Evolutionary conservation across 78 protist species (phyloP).

Genomic region (Speleostelium caveatum): DNA sequence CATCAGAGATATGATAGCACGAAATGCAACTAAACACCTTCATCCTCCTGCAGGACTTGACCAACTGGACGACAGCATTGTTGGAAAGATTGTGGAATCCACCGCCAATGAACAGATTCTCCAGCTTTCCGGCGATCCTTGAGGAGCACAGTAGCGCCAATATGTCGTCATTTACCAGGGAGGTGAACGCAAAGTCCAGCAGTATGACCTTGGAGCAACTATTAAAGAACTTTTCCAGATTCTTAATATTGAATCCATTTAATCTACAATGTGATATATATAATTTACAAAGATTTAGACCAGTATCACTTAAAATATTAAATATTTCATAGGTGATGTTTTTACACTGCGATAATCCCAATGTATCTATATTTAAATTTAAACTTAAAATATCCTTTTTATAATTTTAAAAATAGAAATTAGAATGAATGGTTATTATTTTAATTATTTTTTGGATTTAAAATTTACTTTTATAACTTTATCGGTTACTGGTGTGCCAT

Average conservation of each 20-base stretch:
- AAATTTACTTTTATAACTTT: neutral
- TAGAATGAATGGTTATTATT: no score
- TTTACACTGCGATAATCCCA: slow-evolving; percentile 60
- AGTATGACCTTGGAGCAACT: neutral
- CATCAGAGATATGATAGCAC: slow-evolving; percentile 32
- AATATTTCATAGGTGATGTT: slow-evolving; percentile 28
- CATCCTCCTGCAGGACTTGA: slow-evolving; percentile 4
- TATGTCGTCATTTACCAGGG: slow-evolving; percentile 26
- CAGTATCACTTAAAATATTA: neutral
- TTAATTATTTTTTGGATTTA: no score
- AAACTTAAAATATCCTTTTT: neutral
- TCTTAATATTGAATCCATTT: neutral
- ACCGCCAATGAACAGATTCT: slow-evolving; percentile 61
- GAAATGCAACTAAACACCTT: slow-evolving; percentile 46
- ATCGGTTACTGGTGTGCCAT: slow-evolving; percentile 54
- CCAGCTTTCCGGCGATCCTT: slow-evolving; percentile 5
- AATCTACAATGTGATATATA: slow-evolving; percentile 52
- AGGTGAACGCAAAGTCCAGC: slow-evolving; percentile 35
- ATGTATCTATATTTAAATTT: neutral
- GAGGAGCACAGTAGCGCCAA: neutral
- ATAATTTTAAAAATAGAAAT: neutral
- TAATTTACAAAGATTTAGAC: neutral
- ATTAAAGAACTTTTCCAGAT: neutral
- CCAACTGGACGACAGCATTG: neutral
- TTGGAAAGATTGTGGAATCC: slow-evolving; percentile 40